Evolutionary conservation across 2,329 filamentous ascomycete species (phyloP).

Genomic region (Fusarium austroafricanum): DNA sequence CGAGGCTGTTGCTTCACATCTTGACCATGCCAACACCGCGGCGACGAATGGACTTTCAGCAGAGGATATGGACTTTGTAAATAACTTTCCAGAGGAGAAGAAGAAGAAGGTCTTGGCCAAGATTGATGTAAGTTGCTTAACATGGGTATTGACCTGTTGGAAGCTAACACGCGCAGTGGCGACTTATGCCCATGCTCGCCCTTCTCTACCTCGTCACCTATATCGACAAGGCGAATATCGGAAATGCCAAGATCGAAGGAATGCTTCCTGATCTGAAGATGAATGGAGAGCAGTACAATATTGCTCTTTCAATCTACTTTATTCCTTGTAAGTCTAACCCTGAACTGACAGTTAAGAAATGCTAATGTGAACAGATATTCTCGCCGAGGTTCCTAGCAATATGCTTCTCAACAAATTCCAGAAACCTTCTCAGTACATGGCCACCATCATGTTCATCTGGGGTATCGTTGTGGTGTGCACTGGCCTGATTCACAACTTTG

Average conservation of each 20-base stretch:
- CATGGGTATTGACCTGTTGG: too few relatives aligned
- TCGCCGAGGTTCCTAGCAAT: conserved; percentile 33
- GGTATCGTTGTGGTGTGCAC: conserved; percentile 28
- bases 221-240: conserved; percentile 36
- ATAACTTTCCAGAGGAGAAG: conserved; percentile 36
- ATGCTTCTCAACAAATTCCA: conserved; percentile 35
- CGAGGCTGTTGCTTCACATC: conserved; percentile 29
- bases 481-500: conserved; percentile 27
- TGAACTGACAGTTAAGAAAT: rapidly evolving
- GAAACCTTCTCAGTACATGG: conserved; percentile 34
- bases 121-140: conserved; percentile 35
- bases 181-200: conserved; percentile 31
- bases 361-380: conserved; percentile 10
- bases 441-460: conserved; percentile 31
- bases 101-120: conserved; percentile 39
- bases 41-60: conserved; percentile 11
- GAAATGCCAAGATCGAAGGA: conserved; percentile 35
- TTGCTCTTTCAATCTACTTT: conserved; percentile 33
- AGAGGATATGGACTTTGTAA: conserved; percentile 37
- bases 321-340: conserved; percentile 10
- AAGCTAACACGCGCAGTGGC: conserved; percentile 11
- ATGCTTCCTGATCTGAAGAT: conserved; percentile 26
- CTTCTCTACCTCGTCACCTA: conserved; percentile 32
- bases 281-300: conserved; percentile 33
- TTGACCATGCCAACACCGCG: conserved; percentile 1